Evolutionary conservation across 768 basidiomycete species (phyloP).

Genomic region (Serendipita sp.): DNA sequence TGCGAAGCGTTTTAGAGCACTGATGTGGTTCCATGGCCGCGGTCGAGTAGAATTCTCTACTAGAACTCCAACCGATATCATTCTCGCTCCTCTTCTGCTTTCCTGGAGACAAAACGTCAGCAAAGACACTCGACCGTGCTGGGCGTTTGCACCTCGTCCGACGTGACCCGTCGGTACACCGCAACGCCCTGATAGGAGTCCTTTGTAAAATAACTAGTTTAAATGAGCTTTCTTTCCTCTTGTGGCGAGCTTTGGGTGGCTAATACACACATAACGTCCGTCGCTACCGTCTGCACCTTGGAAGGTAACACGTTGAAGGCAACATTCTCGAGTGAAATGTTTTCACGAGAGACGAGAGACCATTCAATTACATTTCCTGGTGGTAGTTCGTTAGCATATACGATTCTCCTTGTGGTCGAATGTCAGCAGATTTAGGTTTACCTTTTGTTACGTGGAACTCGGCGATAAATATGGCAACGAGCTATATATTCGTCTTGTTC

Average conservation of each 20-base stretch:
- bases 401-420: background rate
- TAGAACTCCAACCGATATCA: slow-evolving; percentile 62
- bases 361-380: slow-evolving; percentile 66
- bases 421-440: background rate
- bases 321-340: slow-evolving; percentile 48
- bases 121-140: background rate
- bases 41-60: slow-evolving; percentile 48
- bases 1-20: slow-evolving; percentile 44
- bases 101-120: slow-evolving; percentile 14
- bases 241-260: background rate
- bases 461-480: slow-evolving; percentile 5
- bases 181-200: slow-evolving; percentile 54
- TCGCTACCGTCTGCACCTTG: slow-evolving; percentile 63
- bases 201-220: slow-evolving; percentile 55
- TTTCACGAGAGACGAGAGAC: slow-evolving; percentile 27
- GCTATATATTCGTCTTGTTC: background rate
- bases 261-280: slow-evolving; percentile 54
- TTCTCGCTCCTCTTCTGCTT: slow-evolving; percentile 64
- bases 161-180: slow-evolving; percentile 53
- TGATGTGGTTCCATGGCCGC: slow-evolving; percentile 61
- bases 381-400: background rate
- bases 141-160: slow-evolving; percentile 28
- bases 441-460: background rate
- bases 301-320: slow-evolving; percentile 75
- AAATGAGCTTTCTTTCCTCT: slow-evolving; percentile 5